Evolutionary conservation across 495 filamentous ascomycete genomes (phyloP), one percentile per base, ranked within the genome.

Genomic region (Annulohypoxylon moriforme): DNA sequence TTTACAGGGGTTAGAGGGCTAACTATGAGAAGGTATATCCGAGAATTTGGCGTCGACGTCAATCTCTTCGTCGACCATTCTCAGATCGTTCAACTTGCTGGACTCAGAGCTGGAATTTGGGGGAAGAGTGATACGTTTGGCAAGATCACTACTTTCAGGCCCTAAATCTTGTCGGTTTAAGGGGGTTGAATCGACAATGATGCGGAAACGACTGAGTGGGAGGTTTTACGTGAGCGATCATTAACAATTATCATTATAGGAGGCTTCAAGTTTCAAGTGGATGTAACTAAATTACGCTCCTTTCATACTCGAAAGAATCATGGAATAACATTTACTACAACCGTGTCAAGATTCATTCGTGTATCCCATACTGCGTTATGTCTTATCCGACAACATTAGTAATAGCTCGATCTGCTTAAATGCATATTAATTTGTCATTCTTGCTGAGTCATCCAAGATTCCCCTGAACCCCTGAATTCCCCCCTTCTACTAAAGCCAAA

Each of bases 61-160:
- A 88, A 89, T 65, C 62, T 89, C 14, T 88, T 89, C 74, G 86
- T 89, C 52, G 86, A 88, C 76, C 87, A 89, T 64, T 85, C 84
- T 55, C 86, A 89, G 80, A 88, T 88, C 65, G 86, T 88, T 62
- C 86, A 89, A 79, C 61, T 89, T 55, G 81, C 77, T 29, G 85
- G 85, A 57, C 71, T 89, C 56, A 79, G 86, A 56, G 77, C 80
- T 46, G 87, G 86, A 0, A 89, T 89, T 40, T 88, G 86, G 87
- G 87, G 86, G 7, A 88, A 80, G 68, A 79, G 82, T 11, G 76
- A 80, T 44, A 89, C 85, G 0, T 88, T 84, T 79, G 85, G 85
- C n/a, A 88, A 87, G 78, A 75, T 88, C 61, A 85, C 85, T 50
- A 85, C 82, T 1, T 88, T 84, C 60, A 76, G 85, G 3, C 71